Evolutionary conservation across 345 rosid genomes (phyloP).

Genomic region (Noccaea bulbosa): DNA sequence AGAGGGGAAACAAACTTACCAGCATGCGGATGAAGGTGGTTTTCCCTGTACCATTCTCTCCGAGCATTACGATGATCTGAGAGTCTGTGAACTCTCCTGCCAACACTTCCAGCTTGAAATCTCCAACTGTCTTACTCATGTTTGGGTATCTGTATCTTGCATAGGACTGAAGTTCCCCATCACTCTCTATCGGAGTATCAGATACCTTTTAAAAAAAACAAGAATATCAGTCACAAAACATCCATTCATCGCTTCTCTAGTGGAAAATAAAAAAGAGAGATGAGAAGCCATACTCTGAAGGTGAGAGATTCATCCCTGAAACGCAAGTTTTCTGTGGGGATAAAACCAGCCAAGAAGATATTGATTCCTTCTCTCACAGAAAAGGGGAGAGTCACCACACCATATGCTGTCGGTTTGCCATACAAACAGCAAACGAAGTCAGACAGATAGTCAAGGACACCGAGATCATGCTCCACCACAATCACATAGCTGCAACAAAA

Average conservation of each 20-base stretch:
- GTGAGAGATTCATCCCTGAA: slow-evolving; percentile 14
- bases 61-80: slow-evolving; percentile 18
- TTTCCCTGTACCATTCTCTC: too few species aligned
- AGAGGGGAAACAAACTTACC: too few species aligned
- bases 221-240: neutral
- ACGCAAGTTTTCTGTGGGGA: slow-evolving; percentile 16
- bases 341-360: slow-evolving; percentile 15
- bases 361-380: slow-evolving; percentile 29
- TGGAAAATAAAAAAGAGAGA: neutral
- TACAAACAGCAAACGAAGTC: slow-evolving; percentile 16
- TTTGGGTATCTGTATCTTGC: slow-evolving; percentile 9
- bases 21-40: too few species aligned
- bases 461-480: slow-evolving; percentile 23
- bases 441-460: slow-evolving; percentile 17
- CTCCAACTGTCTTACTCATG: slow-evolving; percentile 2
- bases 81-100: slow-evolving; percentile 17
- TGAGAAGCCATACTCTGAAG: neutral
- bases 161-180: slow-evolving; percentile 43
- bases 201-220: slow-evolving; percentile 64
- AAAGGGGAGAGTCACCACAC: slow-evolving; percentile 27
- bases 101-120: slow-evolving; percentile 9
- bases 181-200: slow-evolving; percentile 72
- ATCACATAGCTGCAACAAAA: neutral
- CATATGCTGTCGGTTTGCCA: slow-evolving; percentile 8
- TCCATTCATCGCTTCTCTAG: neutral